Evolutionary conservation across 306 rosid species (phyloP).

Genomic region (Quercus cerris): DNA sequence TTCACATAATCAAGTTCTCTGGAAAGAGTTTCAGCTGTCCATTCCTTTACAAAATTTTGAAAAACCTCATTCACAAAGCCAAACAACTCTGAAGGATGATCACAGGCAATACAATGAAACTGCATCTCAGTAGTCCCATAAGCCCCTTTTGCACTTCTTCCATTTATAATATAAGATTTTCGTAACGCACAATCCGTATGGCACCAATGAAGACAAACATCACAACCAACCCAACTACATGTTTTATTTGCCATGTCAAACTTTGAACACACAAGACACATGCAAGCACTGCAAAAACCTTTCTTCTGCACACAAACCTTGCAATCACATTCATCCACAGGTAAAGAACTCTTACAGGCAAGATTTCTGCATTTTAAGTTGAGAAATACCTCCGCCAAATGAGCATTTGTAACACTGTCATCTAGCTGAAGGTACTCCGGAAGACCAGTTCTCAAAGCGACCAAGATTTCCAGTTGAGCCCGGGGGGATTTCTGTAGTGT

Average conservation of each 20-base stretch:
- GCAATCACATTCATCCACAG: conserved; percentile 99
- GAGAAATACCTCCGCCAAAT: conserved; percentile 83
- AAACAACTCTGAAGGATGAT: conserved; percentile 98
- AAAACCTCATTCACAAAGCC: conserved; percentile 99
- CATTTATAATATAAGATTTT: conserved; percentile 87
- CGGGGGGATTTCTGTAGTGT: conserved; percentile 63
- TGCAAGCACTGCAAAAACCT: conserved; percentile 95
- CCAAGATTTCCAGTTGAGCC: conserved; percentile 82
- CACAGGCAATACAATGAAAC: conserved; percentile 96
- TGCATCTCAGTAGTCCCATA: conserved; percentile 89
- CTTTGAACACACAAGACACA: conserved; percentile 94
- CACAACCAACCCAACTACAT: conserved; percentile 98
- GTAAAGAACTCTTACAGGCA: conserved; percentile 64
- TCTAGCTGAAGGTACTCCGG: conserved; percentile 60
- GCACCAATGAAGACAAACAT: conserved; percentile 98
- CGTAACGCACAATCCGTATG: conserved; percentile 87
- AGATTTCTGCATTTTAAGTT: conserved; percentile 74
- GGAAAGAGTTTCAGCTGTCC: conserved; percentile 75
- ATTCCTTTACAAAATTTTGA: conserved; percentile 77
- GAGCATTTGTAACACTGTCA: conserved; percentile 44
- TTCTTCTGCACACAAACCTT: conserved; percentile 75
- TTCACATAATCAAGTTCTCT: conserved; percentile 89
- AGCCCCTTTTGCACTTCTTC: conserved; percentile 58
- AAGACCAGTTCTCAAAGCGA: conserved; percentile 74
- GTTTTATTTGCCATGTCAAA: conserved; percentile 93